A percentile compares a stretch with the other conserved stretches of the same genome.
These are phyloP conservation scores for Hymenochaete sp. DNA, from an alignment of 1,284 basidiomycete species.

Conservation along the genomic window DNA sequence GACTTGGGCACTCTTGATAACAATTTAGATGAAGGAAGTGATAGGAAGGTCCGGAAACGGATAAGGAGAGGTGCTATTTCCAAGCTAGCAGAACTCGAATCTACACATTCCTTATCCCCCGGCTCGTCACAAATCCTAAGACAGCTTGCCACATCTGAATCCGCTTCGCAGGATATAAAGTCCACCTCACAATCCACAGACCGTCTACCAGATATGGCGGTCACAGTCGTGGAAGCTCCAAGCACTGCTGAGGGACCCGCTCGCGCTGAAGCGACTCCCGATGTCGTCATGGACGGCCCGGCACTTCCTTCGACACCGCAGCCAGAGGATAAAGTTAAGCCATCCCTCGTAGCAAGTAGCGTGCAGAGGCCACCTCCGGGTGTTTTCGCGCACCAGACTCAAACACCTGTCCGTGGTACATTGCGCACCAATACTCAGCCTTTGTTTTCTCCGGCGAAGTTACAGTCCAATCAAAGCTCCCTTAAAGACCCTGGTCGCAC, in stretches of 20 bases:
- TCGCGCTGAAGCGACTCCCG: too few relatives aligned
- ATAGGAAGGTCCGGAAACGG: too few relatives aligned
- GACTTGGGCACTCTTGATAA: conserved; percentile 8
- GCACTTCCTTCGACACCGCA: background rate
- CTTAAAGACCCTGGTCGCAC: conserved; percentile 18
- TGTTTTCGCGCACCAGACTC: background rate
- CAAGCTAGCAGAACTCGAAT: conserved; percentile 1
- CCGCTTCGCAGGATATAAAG: background rate
- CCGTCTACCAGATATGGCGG: too few relatives aligned
- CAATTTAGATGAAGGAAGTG: conserved; percentile 8
- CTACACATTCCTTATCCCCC: conserved; percentile 12
- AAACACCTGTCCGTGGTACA: conserved; percentile 1
- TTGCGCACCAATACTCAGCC: background rate
- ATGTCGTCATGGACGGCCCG: background rate
- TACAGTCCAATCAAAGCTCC: conserved; percentile 3
- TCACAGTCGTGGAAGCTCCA: too few relatives aligned
- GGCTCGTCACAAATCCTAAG: conserved; percentile 11
- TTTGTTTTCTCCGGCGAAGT: conserved; percentile 13
- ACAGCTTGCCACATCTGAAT: conserved; percentile 5
- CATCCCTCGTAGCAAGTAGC: background rate
- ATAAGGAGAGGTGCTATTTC: conserved; percentile 2
- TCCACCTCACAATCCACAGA: too few relatives aligned
- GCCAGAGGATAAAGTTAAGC: background rate
- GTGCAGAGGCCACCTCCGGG: conserved; percentile 15
- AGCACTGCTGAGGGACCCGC: too few relatives aligned